Percentiles rank a stretch among this genome's conserved stretches.
Conservation (phyloP, 177 flowering plant species). For the Tripterygium wilfordii region DNA sequence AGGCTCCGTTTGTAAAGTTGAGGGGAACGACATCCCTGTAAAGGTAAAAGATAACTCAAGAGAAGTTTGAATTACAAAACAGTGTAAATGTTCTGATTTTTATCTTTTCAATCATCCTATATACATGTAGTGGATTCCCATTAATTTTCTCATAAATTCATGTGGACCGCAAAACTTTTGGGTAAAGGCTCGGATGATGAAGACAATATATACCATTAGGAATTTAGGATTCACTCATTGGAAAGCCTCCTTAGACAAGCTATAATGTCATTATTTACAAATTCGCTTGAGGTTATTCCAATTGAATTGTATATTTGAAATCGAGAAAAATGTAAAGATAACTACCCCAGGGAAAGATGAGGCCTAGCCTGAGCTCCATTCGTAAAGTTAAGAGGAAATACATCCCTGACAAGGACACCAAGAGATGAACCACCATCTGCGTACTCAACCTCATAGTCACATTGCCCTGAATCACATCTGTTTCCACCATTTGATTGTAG, state of each 20-base stretch:
- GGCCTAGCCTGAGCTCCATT: constrained; percentile 23
- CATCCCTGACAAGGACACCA: constrained; percentile 46
- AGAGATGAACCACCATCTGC: constrained; percentile 48
- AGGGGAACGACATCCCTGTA: constrained; percentile 24
- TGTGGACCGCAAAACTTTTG: too few relatives aligned
- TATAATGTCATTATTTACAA: too few relatives aligned
- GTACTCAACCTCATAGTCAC: constrained; percentile 48
- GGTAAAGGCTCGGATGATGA: too few relatives aligned
- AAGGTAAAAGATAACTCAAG: background rate
- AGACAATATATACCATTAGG: too few relatives aligned
- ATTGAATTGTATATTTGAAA: background rate
- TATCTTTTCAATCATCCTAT: too few relatives aligned
- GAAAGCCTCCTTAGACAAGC: too few relatives aligned
- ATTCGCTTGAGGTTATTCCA: too few relatives aligned
- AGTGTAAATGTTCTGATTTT: too few relatives aligned
- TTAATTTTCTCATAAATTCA: too few relatives aligned
- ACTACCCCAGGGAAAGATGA: constrained; percentile 38
- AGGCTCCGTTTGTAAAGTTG: constrained; percentile 26
- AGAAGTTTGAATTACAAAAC: too few relatives aligned
- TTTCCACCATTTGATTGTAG: constrained; percentile 22
- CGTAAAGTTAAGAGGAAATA: constrained; percentile 24
- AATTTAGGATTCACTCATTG: too few relatives aligned
- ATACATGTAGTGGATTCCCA: too few relatives aligned
- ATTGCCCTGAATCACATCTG: constrained; percentile 34
- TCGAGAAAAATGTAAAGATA: constrained; percentile 1